These are phyloP conservation scores for Phaffia australis DNA, from an alignment of 768 basidiomycete genomes.

Conservation along the genomic window DNA sequence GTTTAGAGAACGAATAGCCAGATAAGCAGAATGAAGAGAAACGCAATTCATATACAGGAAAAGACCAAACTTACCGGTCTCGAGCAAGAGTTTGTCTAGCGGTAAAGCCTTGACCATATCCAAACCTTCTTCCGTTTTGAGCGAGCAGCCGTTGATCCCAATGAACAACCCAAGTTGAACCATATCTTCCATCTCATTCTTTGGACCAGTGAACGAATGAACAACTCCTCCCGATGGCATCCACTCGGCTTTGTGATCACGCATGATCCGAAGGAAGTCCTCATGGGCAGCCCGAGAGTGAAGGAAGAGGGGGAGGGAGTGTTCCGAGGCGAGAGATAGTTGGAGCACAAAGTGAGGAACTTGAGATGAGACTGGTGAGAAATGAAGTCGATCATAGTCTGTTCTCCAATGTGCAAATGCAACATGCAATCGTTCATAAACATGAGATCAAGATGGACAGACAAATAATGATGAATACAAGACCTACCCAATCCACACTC, in stretches of 20 bases:
- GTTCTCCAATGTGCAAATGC: background rate
- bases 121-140: slow-evolving; percentile 62
- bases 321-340: slow-evolving; percentile 55
- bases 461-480: background rate
- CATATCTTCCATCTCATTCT: slow-evolving; percentile 46
- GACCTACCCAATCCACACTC: slow-evolving; percentile 64
- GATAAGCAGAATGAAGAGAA: background rate
- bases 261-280: slow-evolving; percentile 57
- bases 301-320: slow-evolving; percentile 64
- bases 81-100: slow-evolving; percentile 54
- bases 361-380: slow-evolving; percentile 53
- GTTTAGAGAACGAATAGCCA: background rate
- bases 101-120: slow-evolving; percentile 49
- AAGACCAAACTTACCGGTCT: slow-evolving; percentile 50
- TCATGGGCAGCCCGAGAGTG: slow-evolving; percentile 66
- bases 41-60: background rate
- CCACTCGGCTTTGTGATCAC: slow-evolving; percentile 43
- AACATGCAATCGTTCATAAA: no score
- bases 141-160: slow-evolving; percentile 62
- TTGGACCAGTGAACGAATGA: slow-evolving; percentile 63
- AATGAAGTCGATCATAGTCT: slow-evolving; percentile 70
- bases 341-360: slow-evolving; percentile 56
- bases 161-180: slow-evolving; percentile 51
- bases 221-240: slow-evolving; percentile 62
- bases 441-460: background rate